Percentiles rank a stretch among this genome's conserved stretches.
These are phyloP conservation scores for Saccharomycopsis vini DNA, from an alignment of 805 yeast species.

Conservation along the genomic window DNA sequence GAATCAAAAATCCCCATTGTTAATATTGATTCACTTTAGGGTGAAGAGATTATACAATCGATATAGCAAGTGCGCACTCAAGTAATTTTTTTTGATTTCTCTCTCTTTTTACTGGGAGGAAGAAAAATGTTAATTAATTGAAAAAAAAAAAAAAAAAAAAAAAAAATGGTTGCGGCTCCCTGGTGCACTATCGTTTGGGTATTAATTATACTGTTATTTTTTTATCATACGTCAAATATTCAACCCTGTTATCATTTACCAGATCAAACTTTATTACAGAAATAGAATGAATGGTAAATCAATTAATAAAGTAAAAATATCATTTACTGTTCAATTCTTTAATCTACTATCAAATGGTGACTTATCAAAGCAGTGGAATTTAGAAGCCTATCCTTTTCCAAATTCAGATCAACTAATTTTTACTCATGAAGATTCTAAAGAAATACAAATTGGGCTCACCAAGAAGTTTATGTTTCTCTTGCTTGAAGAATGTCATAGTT, in stretches of 20 bases:
- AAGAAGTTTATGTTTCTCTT: not conserved
- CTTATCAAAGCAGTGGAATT: not conserved
- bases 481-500: not conserved
- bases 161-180: too few relatives aligned
- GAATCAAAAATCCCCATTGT: not conserved
- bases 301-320: not conserved
- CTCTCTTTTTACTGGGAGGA: too few relatives aligned
- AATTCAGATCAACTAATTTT: not conserved
- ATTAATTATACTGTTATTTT: too few relatives aligned
- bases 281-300: not conserved
- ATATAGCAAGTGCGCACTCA: not conserved
- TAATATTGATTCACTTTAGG: not conserved
- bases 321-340: not conserved
- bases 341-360: not conserved
- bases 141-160: too few relatives aligned
- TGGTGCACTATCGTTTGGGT: too few relatives aligned
- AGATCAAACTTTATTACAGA: too few relatives aligned
- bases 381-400: not conserved
- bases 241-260: too few relatives aligned
- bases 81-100: too few relatives aligned
- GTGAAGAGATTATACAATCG: not conserved
- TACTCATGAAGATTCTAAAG: not conserved
- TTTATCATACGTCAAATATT: too few relatives aligned
- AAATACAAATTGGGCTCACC: not conserved
- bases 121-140: too few relatives aligned